These are phyloP conservation scores for Striga hermonthica DNA, from an alignment of 305 asterid species.

Conservation along the genomic window DNA sequence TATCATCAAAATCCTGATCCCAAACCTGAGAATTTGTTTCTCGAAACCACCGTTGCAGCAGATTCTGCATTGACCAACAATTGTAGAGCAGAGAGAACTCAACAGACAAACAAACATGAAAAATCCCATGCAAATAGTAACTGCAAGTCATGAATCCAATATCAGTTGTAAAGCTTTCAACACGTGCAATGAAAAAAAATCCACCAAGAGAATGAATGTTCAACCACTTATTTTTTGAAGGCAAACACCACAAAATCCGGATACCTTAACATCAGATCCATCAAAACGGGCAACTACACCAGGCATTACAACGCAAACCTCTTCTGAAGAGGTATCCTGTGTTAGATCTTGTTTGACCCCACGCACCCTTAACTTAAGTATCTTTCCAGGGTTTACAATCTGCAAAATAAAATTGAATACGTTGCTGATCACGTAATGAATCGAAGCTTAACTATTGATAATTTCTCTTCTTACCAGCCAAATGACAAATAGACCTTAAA, in stretches of 20 bases:
- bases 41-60: constrained; percentile 62
- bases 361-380: constrained; percentile 75
- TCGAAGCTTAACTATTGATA: constrained; percentile 4
- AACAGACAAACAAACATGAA: neutral
- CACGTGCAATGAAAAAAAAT: constrained; percentile 3
- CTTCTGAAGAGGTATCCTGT: constrained; percentile 62
- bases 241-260: constrained; percentile 1
- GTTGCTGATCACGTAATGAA: constrained; percentile 12
- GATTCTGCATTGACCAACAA: constrained; percentile 46
- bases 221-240: neutral
- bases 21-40: constrained; percentile 49
- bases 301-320: constrained; percentile 81
- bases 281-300: constrained; percentile 81
- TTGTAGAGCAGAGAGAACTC: constrained; percentile 4
- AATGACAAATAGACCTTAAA: constrained; percentile 8
- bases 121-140: neutral
- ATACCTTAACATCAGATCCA: constrained; percentile 89
- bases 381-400: constrained; percentile 71
- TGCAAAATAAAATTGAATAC: constrained; percentile 35
- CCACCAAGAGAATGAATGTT: constrained; percentile 17
- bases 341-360: constrained; percentile 59
- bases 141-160: neutral
- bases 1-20: constrained; percentile 44
- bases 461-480: neutral
- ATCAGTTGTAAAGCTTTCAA: neutral